A percentile compares a stretch with the other conserved stretches of the same genome.
Evolutionary conservation across 176 grass and related monocot genomes (phyloP).

Genomic region (maize (Zea mays)): DNA sequence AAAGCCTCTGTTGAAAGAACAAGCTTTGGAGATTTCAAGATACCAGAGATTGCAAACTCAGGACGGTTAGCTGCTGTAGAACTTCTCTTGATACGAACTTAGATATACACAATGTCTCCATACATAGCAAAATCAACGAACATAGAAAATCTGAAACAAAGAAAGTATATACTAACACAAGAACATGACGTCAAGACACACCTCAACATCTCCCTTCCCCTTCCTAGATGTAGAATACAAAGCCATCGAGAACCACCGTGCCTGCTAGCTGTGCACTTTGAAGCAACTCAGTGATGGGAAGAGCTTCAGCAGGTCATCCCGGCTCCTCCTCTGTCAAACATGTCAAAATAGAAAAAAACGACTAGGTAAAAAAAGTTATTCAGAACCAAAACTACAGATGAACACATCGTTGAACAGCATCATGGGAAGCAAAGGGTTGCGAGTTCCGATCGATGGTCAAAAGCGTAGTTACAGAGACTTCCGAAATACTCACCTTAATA

Average conservation of each 20-base stretch:
- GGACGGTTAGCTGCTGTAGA: not conserved
- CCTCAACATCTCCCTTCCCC: not conserved
- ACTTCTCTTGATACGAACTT: not conserved
- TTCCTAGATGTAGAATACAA: not conserved
- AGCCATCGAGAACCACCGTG: not conserved
- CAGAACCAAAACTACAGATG: not conserved
- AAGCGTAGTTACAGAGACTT: not conserved
- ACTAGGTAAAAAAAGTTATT: not conserved
- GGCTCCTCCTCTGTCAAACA: slow-evolving; percentile 68
- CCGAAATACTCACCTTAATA: slow-evolving; percentile 61
- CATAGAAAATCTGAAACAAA: no score
- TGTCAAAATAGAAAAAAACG: slow-evolving; percentile 13
- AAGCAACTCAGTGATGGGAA: slow-evolving; percentile 72
- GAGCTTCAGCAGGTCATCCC: slow-evolving; percentile 53
- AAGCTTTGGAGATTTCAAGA: not conserved
- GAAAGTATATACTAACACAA: not conserved
- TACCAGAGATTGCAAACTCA: not conserved
- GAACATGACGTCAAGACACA: not conserved
- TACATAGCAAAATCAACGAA: no score
- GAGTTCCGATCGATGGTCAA: not conserved
- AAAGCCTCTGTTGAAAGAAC: not conserved
- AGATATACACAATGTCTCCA: no score
- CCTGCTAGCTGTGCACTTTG: slow-evolving; percentile 74
- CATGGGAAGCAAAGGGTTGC: not conserved
- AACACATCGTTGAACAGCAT: not conserved